Conservation (phyloP, 2,329 filamentous ascomycete genomes). For the Scedosporium boydii region DNA sequence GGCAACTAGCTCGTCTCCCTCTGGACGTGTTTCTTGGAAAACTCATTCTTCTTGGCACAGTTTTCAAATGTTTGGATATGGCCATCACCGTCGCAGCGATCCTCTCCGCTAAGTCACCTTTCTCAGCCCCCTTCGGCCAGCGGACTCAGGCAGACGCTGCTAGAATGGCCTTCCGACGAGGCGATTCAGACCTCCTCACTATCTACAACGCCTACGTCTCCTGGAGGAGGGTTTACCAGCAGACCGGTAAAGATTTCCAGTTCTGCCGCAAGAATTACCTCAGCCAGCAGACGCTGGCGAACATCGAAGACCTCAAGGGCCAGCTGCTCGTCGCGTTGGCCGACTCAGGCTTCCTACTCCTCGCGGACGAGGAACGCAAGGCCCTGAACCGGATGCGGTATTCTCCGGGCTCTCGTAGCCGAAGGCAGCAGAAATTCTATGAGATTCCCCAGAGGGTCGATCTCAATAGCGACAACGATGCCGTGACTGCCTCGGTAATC, state of each 20-base stretch:
- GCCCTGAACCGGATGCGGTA: slow-evolving; percentile 61
- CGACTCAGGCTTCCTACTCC: slow-evolving; percentile 72
- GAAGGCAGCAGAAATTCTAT: slow-evolving; percentile 66
- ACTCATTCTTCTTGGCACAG: slow-evolving; percentile 73
- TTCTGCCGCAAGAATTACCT: slow-evolving; percentile 96
- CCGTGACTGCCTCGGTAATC: slow-evolving; percentile 70
- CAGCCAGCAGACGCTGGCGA: slow-evolving; percentile 75
- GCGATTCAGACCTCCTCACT: slow-evolving; percentile 86
- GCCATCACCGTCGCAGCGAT: slow-evolving; percentile 87
- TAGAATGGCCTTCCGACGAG: slow-evolving; percentile 67
- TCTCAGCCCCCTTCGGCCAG: slow-evolving; percentile 77
- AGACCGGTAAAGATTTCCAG: slow-evolving; percentile 62
- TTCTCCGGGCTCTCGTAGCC: slow-evolving; percentile 32
- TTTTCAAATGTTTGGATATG: slow-evolving; percentile 88
- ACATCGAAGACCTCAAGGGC: slow-evolving; percentile 92
- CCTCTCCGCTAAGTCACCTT: slow-evolving; percentile 88
- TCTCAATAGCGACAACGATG: slow-evolving; percentile 68
- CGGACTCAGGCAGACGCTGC: slow-evolving; percentile 74
- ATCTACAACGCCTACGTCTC: slow-evolving; percentile 86
- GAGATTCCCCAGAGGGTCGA: slow-evolving; percentile 69
- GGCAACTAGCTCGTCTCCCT: slow-evolving; percentile 78
- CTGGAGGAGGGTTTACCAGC: slow-evolving; percentile 76
- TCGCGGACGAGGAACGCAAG: slow-evolving; percentile 64
- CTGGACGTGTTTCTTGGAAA: slow-evolving; percentile 94
- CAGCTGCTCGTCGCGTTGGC: slow-evolving; percentile 78